Evolutionary conservation across 2,329 filamentous ascomycete species (phyloP).

Genomic region (Neopestalotiopsis clavispora): DNA sequence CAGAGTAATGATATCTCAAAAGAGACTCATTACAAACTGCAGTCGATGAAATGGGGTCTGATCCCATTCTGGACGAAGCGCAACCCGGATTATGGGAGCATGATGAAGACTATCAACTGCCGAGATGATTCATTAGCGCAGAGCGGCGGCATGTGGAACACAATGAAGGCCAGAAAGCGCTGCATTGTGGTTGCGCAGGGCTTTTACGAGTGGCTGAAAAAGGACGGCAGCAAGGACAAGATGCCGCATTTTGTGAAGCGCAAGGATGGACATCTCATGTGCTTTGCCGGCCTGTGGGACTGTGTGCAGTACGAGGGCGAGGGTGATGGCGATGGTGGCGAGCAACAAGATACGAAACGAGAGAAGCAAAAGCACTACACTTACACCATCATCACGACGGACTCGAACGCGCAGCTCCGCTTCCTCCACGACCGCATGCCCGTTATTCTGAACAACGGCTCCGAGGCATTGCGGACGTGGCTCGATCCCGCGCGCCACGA

Average conservation of each 20-base stretch:
- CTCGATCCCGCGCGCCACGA: slow-evolving; percentile 73
- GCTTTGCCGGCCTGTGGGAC: slow-evolving; percentile 91
- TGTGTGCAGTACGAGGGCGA: slow-evolving; percentile 79
- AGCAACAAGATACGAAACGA: not conserved
- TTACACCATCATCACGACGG: slow-evolving; percentile 93
- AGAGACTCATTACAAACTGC: slow-evolving; percentile 74
- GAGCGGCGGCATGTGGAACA: slow-evolving; percentile 84
- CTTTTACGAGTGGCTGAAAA: slow-evolving; percentile 96
- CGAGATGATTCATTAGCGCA: slow-evolving; percentile 83
- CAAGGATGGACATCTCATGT: slow-evolving; percentile 84
- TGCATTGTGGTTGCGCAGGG: slow-evolving; percentile 89
- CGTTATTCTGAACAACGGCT: slow-evolving; percentile 81
- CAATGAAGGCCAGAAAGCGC: slow-evolving; percentile 87
- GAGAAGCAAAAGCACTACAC: slow-evolving; percentile 77
- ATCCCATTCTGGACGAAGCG: slow-evolving; percentile 93
- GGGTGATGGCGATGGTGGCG: slow-evolving; percentile 1
- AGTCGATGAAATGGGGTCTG: slow-evolving; percentile 95
- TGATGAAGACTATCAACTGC: slow-evolving; percentile 94
- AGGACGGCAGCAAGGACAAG: slow-evolving; percentile 72
- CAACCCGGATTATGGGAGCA: slow-evolving; percentile 74
- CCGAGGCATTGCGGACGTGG: slow-evolving; percentile 73
- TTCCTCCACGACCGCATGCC: slow-evolving; percentile 97
- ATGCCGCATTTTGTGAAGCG: slow-evolving; percentile 84
- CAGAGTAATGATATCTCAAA: slow-evolving; percentile 28
- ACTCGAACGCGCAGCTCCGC: slow-evolving; percentile 78